Evolutionary conservation across 306 rosid genomes (phyloP), one percentile per base, ranked within the genome.

Genomic region (Cucumis sativus): DNA sequence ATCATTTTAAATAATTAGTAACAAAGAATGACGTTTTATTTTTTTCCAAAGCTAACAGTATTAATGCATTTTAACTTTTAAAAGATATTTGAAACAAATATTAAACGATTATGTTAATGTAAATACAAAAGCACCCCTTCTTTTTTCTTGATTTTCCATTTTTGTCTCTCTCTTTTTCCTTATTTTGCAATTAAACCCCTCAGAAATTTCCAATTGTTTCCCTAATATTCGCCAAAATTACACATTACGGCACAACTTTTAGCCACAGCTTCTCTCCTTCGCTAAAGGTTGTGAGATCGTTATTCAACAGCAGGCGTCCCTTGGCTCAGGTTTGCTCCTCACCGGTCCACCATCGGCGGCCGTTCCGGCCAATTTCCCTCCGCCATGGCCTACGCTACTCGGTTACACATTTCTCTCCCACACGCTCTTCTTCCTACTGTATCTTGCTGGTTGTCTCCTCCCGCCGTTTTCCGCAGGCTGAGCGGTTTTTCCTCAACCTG

Each of bases 361-460:
- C 64, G 40, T 51, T 9, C 5, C 8, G 21, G 57, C 58, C 74
- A 28, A 7, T 72, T 71, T 14, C 43, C 28, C 35, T 76, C 56
- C 80, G 84, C 81, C 71, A 89, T 94, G 95, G 89, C 86, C 78
- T 82, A 79, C 15, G 71, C 82, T 41, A 62, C 81, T 47, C 62
- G 80, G 64, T 80, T 85, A 72, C 82, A 65, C 61, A 72, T 82
- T 35, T 23, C 80, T 35, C 28, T 78, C 10, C 21, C 73, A 6
- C 78, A 63, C 28, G 63, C 73, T 66, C 81, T 71, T 61, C 82
- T 80, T 63, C 81, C 81, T 35, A 12, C 80, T 65, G 71, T 74
- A 57, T 71, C 23, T 47, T 77, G 78, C 43, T 82, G 79, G 69
- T 78, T 77, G 43, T 1, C 75, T 5, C 79, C 80, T 84, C 79